phyloP scores from a whole-genome alignment of 2,329 filamentous ascomycete genomes.

The Penicillium nordicum region DNA sequence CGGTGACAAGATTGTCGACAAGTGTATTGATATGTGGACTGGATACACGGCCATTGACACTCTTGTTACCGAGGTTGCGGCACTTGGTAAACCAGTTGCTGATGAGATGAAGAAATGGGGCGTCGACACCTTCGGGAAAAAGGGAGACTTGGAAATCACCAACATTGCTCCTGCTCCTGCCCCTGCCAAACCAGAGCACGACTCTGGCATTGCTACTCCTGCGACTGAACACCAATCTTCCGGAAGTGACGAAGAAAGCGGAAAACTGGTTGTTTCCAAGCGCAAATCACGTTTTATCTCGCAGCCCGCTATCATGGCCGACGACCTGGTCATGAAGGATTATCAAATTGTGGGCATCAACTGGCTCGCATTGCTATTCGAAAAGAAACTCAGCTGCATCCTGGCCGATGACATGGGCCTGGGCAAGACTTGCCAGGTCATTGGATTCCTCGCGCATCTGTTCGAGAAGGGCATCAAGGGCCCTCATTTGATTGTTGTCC shows the following conservation, averaged over 20 bases:
- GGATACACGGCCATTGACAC: slow-evolving; percentile 81
- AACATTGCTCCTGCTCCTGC: slow-evolving; percentile 45
- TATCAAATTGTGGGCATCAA: slow-evolving; percentile 94
- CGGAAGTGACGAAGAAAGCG: slow-evolving; percentile 38
- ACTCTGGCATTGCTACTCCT: slow-evolving; percentile 67
- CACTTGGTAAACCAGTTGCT: slow-evolving; percentile 64
- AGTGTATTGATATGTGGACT: slow-evolving; percentile 68
- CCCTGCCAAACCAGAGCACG: slow-evolving; percentile 45
- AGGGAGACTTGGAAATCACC: slow-evolving; percentile 60
- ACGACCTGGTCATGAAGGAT: slow-evolving; percentile 76
- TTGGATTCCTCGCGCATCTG: slow-evolving; percentile 82
- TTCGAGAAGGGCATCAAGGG: slow-evolving; percentile 66
- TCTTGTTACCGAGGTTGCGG: slow-evolving; percentile 72
- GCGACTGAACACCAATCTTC: slow-evolving; percentile 36
- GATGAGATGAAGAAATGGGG: slow-evolving; percentile 67
- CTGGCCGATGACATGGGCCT: slow-evolving; percentile 94
- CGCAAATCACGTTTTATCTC: slow-evolving; percentile 46
- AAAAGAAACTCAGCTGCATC: slow-evolving; percentile 78
- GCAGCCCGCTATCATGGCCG: slow-evolving; percentile 75
- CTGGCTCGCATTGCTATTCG: slow-evolving; percentile 84
- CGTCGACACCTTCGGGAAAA: slow-evolving; percentile 61
- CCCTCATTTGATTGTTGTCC: slow-evolving; percentile 82
- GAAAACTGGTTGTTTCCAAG: slow-evolving; percentile 38
- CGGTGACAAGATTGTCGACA: slow-evolving; percentile 65
- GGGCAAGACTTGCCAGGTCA: slow-evolving; percentile 96